phyloP scores from a whole-genome alignment of 768 basidiomycete species.

The Termitomyces sp. region DNA sequence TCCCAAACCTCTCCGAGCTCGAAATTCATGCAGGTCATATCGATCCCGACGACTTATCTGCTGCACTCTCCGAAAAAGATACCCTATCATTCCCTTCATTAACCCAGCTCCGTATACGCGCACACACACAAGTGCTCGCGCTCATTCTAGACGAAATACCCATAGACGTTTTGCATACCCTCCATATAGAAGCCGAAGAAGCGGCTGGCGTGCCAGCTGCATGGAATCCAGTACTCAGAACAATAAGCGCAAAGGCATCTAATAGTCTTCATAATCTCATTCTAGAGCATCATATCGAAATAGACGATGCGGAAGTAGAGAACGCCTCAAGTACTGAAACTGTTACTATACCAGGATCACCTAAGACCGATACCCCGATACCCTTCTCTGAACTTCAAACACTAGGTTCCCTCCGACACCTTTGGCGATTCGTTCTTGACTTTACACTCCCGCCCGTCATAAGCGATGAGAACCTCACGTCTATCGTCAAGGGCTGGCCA shows the following conservation, averaged over 20 bases:
- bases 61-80: conserved; percentile 7
- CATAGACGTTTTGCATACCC: conserved; percentile 24
- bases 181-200: conserved; percentile 35
- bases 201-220: conserved; percentile 15
- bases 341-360: conserved; percentile 1
- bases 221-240: conserved; percentile 31
- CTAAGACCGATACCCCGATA: conserved; percentile 16
- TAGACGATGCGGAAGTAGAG: conserved; percentile 26
- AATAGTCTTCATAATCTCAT: conserved; percentile 30
- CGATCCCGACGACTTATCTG: conserved; percentile 19
- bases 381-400: conserved; percentile 28
- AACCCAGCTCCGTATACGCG: conserved; percentile 35
- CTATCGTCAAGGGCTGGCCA: conserved; percentile 42
- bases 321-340: conserved; percentile 9
- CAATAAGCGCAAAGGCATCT: conserved; percentile 22
- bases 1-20: conserved; percentile 34
- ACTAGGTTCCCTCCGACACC: conserved; percentile 26
- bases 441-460: conserved; percentile 33
- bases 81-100: conserved; percentile 29
- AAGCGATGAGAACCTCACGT: conserved; percentile 31
- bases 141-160: conserved; percentile 29
- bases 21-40: conserved; percentile 40
- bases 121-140: conserved; percentile 27
- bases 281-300: conserved; percentile 39
- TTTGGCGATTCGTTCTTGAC: conserved; percentile 34